Conservation (phyloP, 1,139 yeast genomes). For the Hyphopichia pseudoburtonii region DNA sequence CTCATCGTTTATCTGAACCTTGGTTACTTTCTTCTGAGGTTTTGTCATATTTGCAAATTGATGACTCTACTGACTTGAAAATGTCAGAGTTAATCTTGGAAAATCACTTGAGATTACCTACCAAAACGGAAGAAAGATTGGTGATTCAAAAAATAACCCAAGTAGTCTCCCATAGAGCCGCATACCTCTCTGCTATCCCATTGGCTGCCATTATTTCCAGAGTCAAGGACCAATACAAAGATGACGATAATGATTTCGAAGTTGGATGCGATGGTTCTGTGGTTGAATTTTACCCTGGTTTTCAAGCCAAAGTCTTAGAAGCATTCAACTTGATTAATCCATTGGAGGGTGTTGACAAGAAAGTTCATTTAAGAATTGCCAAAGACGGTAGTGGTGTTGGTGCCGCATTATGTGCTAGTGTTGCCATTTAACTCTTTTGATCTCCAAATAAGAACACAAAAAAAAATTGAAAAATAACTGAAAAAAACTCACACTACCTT, state of each 20-base stretch:
- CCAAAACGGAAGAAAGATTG: constrained; percentile 64
- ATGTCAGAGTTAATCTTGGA: constrained; percentile 66
- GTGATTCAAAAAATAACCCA: constrained; percentile 72
- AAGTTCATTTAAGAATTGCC: constrained; percentile 73
- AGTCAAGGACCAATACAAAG: constrained; percentile 43
- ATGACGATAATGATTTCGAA: constrained; percentile 70
- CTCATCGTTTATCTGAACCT: constrained; percentile 68
- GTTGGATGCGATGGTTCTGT: constrained; percentile 95
- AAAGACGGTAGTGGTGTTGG: constrained; percentile 97
- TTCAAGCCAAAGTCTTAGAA: constrained; percentile 70
- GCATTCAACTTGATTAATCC: constrained; percentile 71
- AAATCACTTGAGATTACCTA: constrained; percentile 64
- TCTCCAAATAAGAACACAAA: no score
- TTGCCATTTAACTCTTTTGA: constrained; percentile 16
- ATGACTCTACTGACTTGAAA: constrained; percentile 66
- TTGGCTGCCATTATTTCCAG: constrained; percentile 67
- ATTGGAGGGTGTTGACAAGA: constrained; percentile 68
- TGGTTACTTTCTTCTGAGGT: constrained; percentile 83
- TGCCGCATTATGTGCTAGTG: constrained; percentile 85
- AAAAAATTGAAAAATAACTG: no score
- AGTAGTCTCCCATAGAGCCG: constrained; percentile 83
- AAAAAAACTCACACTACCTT: no score
- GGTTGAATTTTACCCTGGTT: constrained; percentile 88
- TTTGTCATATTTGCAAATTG: constrained; percentile 79
- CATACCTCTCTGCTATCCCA: constrained; percentile 83